Percentiles rank a stretch among this genome's conserved stretches.
Evolutionary conservation across 164 flowering plant genomes (phyloP).

Genomic region (Aristolochia fimbriata): DNA sequence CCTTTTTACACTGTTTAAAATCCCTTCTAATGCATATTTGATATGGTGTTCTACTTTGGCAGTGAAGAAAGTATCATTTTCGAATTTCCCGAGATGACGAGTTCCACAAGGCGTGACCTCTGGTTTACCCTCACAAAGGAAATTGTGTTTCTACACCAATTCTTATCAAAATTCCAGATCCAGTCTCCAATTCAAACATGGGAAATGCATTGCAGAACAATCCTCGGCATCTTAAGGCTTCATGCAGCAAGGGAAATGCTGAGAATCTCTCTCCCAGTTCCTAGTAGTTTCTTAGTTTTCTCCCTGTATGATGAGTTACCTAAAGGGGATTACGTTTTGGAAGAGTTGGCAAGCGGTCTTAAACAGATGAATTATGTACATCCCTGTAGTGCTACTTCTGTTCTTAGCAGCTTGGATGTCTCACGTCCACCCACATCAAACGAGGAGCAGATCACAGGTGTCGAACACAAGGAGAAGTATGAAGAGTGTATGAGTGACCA

Average conservation of each 20-base stretch:
- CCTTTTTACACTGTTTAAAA: too few relatives aligned
- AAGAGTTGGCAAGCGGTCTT: conserved; percentile 58
- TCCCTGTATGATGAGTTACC: conserved; percentile 70
- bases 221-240: conserved; percentile 62
- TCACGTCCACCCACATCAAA: conserved; percentile 10
- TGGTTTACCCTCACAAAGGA: conserved; percentile 79
- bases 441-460: conserved; percentile 5
- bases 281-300: conserved; percentile 70
- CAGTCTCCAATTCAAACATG: conserved; percentile 40
- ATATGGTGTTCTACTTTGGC: conserved; percentile 6
- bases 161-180: conserved; percentile 39
- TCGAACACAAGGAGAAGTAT: conserved; percentile 20
- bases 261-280: conserved; percentile 64
- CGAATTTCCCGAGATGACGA: conserved; percentile 91
- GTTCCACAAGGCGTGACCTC: conserved; percentile 89
- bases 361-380: conserved; percentile 30
- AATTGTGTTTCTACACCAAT: conserved; percentile 53
- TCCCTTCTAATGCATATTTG: too few relatives aligned
- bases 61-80: conserved; percentile 63
- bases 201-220: conserved; percentile 82
- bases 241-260: conserved; percentile 94
- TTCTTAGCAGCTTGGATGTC: conserved; percentile 44
- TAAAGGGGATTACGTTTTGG: conserved; percentile 78
- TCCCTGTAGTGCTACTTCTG: conserved; percentile 63
- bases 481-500: conserved; percentile 14